Evolutionary conservation across 2,329 filamentous ascomycete species (phyloP), one percentile per base, ranked within the genome.

Genomic region (Blumeriella jaapii): DNA sequence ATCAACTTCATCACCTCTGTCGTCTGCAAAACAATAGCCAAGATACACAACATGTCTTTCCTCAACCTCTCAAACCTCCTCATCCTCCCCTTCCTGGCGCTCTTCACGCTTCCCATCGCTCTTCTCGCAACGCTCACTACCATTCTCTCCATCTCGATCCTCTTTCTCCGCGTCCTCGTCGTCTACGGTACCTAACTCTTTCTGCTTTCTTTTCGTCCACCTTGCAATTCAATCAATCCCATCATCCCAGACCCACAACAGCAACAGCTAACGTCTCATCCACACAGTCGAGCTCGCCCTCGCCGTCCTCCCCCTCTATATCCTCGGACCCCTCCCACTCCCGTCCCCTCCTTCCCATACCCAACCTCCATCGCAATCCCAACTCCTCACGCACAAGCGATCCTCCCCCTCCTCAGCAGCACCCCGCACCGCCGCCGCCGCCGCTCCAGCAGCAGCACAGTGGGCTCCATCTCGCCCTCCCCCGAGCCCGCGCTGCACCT

Each of bases 91-190:
- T 65, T 78, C 49, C 61, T 81, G 45, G 64, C 73, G 50, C 44
- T 78, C 44, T 62, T 78, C 49, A 75, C 74, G 14, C 58, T 80
- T 9, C 77, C 78, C 6, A 64, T 82, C 34, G 65, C 72, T 46
- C 52, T 80, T 31, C 68, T 75, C 36, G 78, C 78, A 34, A 68
- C 66, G 43, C 58, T 80, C 44, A 82, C 78, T 19, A 74, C 76
- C 36, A 66, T 64, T 4, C 47, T 80, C 30, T 74, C 78, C 24
- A 70, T 78, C 44, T 62, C 68, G 23, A 62, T 78, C 22, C 66
- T 82, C 31, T 65, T 72, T 50, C 58, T 78, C 42, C 68, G 76
- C 15, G 67, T 77, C 15, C 59, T 69, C 29, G 52, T 78, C 33
- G 68, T 80, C 37, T 81, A 80, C 51, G n/a, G n/a, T n/a, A n/a